phyloP scores from a whole-genome alignment of 495 filamentous ascomycete genomes.

The Delitschia confertaspora region DNA sequence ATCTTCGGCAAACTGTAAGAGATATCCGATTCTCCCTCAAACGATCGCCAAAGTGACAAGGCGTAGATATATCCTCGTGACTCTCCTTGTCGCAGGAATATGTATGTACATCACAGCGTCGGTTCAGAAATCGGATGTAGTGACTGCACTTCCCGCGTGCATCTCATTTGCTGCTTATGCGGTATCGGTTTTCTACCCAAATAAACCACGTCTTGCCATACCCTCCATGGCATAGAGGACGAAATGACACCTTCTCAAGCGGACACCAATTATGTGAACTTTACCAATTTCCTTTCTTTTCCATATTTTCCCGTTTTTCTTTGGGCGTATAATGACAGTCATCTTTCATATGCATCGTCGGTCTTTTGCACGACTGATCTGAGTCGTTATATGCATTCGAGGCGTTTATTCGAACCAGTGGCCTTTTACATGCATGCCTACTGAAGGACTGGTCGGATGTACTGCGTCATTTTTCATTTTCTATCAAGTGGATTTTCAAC shows the following conservation, averaged over 20 bases:
- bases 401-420: no score
- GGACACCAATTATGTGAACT: background rate
- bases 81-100: background rate
- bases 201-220: background rate
- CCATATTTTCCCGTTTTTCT: background rate
- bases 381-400: no score
- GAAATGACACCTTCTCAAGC: background rate
- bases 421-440: no score
- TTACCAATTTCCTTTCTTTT: background rate
- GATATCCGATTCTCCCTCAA: background rate
- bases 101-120: conserved; percentile 5
- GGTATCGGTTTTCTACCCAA: conserved; percentile 7
- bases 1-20: conserved; percentile 3
- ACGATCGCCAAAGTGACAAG: background rate
- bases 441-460: no score
- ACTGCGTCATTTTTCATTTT: no score
- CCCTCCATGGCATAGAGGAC: no score
- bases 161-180: conserved; percentile 8
- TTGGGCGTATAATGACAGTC: background rate
- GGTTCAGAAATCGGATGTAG: conserved; percentile 8
- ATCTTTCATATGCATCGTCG: background rate
- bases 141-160: conserved; percentile 12
- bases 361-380: background rate
- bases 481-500: no score
- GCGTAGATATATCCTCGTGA: conserved; percentile 6